phyloP scores from a whole-genome alignment of 2,329 filamentous ascomycete species.

The Albophoma yamanashiensis region DNA sequence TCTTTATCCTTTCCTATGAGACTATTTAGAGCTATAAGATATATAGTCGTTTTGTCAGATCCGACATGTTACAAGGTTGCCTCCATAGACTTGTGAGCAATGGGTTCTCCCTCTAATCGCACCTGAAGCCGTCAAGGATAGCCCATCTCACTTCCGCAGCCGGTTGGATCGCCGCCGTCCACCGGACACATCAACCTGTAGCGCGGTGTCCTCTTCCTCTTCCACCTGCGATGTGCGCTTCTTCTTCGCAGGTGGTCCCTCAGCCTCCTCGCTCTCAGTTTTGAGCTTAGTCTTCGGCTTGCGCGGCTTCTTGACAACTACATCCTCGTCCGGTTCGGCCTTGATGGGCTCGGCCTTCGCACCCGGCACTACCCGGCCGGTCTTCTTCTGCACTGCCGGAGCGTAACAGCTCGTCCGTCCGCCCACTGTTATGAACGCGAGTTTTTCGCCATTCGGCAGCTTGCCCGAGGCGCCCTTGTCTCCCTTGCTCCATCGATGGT shows the following conservation, averaged over 20 bases:
- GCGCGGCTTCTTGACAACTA: constrained; percentile 10
- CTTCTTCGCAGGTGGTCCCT: constrained; percentile 14
- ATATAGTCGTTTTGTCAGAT: neutral
- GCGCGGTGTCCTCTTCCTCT: constrained; percentile 10
- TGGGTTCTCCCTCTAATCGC: neutral
- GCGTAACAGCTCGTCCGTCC: constrained; percentile 87
- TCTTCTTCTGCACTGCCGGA: constrained; percentile 77
- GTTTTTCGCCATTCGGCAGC: constrained; percentile 74
- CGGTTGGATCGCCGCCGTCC: constrained; percentile 17
- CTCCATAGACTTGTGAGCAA: neutral
- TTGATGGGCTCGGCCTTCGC: constrained; percentile 32
- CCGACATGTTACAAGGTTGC: neutral
- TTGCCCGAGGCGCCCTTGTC: constrained; percentile 58
- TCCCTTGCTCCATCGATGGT: constrained; percentile 82
- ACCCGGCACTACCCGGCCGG: constrained; percentile 27
- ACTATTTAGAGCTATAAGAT: neutral
- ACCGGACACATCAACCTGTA: neutral
- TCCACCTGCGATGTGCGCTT: constrained; percentile 10
- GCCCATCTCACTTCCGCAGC: constrained; percentile 9
- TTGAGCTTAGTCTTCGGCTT: constrained; percentile 12
- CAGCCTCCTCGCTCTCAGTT: constrained; percentile 13
- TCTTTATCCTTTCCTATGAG: neutral
- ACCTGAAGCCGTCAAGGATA: neutral
- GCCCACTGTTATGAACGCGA: constrained; percentile 80
- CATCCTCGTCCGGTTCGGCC: constrained; percentile 9